Percentiles rank a stretch among this genome's conserved stretches.
Conservation (phyloP, 2,329 filamentous ascomycete genomes). For the Colletotrichum ledebouriae region DNA sequence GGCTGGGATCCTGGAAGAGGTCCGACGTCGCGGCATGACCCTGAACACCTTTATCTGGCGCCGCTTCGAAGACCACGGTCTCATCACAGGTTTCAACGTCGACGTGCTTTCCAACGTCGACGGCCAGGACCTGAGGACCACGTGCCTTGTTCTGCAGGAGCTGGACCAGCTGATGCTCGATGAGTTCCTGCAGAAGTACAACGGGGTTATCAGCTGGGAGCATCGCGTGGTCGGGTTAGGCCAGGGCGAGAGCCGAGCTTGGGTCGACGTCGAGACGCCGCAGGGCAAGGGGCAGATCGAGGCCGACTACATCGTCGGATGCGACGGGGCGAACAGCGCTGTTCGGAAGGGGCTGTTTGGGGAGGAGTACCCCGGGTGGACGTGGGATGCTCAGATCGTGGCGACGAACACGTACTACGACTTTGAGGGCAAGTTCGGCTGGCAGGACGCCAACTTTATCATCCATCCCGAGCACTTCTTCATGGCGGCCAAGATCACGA, state of each 20-base stretch:
- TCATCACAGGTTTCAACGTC: slow-evolving; percentile 55
- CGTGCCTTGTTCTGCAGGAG: slow-evolving; percentile 58
- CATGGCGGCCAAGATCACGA: slow-evolving; percentile 72
- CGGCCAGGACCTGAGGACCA: slow-evolving; percentile 56
- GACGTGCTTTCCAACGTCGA: slow-evolving; percentile 52
- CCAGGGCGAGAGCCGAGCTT: slow-evolving; percentile 60
- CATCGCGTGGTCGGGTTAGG: slow-evolving; percentile 61
- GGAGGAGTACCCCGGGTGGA: slow-evolving; percentile 70
- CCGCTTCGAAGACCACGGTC: slow-evolving; percentile 50
- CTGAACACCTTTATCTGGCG: slow-evolving; percentile 58
- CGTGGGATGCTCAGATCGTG: slow-evolving; percentile 71
- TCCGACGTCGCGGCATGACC: slow-evolving; percentile 55
- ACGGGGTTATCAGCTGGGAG: slow-evolving; percentile 58
- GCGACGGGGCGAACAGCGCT: slow-evolving; percentile 65
- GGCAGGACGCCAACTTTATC: slow-evolving; percentile 70
- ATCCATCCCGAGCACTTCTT: slow-evolving; percentile 71
- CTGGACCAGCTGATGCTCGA: slow-evolving; percentile 59
- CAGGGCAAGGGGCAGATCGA: slow-evolving; percentile 53
- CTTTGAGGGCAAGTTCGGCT: slow-evolving; percentile 66
- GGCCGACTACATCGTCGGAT: slow-evolving; percentile 69
- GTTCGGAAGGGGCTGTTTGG: slow-evolving; percentile 66
- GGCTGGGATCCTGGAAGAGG: slow-evolving; percentile 68
- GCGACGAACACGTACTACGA: slow-evolving; percentile 76
- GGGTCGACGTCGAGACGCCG: slow-evolving; percentile 59
- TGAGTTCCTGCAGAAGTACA: slow-evolving; percentile 52